Percentiles rank a stretch among this genome's conserved stretches.
Conservation (phyloP, 768 basidiomycete genomes). For the Boletales sp. region DNA sequence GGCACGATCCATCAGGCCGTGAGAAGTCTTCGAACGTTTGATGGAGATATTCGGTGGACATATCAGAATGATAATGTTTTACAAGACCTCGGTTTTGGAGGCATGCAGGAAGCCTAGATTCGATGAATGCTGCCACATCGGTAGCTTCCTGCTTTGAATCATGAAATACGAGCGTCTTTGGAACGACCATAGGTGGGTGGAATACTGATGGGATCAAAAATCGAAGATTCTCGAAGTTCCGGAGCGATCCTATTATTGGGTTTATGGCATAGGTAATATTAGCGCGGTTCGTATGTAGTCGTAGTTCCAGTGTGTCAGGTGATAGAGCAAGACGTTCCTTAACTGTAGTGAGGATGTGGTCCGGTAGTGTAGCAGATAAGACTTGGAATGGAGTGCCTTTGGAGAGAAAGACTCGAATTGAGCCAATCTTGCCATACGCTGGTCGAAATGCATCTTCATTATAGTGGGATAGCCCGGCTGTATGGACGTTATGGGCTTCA, state of each 20-base stretch:
- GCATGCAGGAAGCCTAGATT: constrained; percentile 8
- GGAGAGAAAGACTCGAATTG: background rate
- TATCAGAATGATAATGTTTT: constrained; percentile 24
- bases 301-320: background rate
- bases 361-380: constrained; percentile 2
- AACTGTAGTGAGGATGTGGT: background rate
- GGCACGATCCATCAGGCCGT: constrained; percentile 11
- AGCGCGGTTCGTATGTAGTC: background rate
- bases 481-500: constrained; percentile 7
- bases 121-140: constrained; percentile 1
- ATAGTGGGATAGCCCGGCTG: constrained; percentile 2
- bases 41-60: constrained; percentile 27
- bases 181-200: background rate
- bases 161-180: constrained; percentile 18
- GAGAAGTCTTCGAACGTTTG: constrained; percentile 20
- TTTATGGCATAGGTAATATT: constrained; percentile 2
- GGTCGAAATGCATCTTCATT: background rate
- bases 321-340: background rate
- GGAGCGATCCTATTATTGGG: background rate
- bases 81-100: constrained; percentile 13
- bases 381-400: background rate
- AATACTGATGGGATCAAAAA: background rate
- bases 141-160: constrained; percentile 10
- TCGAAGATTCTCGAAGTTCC: background rate
- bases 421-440: background rate